phyloP scores from a whole-genome alignment of 1,284 basidiomycete species.

The Erythrobasidium hasegawianum region DNA sequence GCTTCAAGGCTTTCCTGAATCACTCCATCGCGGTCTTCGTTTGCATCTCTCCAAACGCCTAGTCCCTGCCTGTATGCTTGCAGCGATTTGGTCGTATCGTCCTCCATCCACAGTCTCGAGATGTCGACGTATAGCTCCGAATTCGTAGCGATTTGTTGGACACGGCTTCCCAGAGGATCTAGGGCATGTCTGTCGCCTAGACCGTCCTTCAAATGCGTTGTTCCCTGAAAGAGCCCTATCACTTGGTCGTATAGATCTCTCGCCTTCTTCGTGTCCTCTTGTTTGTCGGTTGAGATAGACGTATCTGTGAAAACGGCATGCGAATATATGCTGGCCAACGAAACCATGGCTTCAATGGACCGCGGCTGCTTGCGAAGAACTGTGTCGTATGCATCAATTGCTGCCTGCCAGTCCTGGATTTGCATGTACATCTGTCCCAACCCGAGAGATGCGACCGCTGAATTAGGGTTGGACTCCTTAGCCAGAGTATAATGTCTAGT shows the following conservation, averaged over 20 bases:
- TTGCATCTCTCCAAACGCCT: slow-evolving; percentile 56
- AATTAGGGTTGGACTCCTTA: slow-evolving; percentile 66
- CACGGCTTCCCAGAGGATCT: slow-evolving; percentile 24
- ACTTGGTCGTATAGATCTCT: slow-evolving; percentile 76
- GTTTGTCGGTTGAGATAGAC: neutral
- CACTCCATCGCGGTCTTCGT: slow-evolving; percentile 23
- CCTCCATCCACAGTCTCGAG: slow-evolving; percentile 78
- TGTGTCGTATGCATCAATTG: slow-evolving; percentile 80
- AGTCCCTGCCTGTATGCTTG: slow-evolving; percentile 70
- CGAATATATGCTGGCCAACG: slow-evolving; percentile 79
- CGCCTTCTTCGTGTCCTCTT: slow-evolving; percentile 61
- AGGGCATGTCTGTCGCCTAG: slow-evolving; percentile 1
- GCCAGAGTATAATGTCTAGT: slow-evolving; percentile 71
- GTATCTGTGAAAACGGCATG: slow-evolving; percentile 36
- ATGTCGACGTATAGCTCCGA: slow-evolving; percentile 80
- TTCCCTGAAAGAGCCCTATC: slow-evolving; percentile 59
- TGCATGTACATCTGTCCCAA: slow-evolving; percentile 64
- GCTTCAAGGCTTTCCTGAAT: slow-evolving; percentile 38
- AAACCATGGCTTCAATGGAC: slow-evolving; percentile 71
- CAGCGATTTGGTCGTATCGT: slow-evolving; percentile 63
- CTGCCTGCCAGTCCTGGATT: slow-evolving; percentile 46
- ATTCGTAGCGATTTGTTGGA: slow-evolving; percentile 61
- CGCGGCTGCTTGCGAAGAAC: slow-evolving; percentile 55
- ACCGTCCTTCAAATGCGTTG: slow-evolving; percentile 43
- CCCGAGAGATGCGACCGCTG: slow-evolving; percentile 73